These are phyloP conservation scores for Fusarium pseudonygamai DNA, from an alignment of 2,329 filamentous ascomycete species.

Conservation along the genomic window DNA sequence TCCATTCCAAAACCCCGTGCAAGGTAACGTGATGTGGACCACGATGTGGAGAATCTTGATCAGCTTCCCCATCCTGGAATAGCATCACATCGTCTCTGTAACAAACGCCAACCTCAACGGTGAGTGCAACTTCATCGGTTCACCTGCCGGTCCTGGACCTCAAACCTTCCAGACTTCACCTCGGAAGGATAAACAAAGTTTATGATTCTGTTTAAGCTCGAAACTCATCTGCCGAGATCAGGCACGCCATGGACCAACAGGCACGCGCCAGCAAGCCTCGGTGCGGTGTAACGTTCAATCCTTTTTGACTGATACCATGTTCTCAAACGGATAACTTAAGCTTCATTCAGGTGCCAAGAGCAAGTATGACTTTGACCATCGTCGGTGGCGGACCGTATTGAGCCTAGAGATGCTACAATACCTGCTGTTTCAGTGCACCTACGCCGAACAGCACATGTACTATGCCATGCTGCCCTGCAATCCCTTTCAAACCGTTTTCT, in stretches of 20 bases:
- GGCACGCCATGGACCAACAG: conserved; percentile 33
- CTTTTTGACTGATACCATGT: conserved; percentile 4
- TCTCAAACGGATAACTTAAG: conserved; percentile 17
- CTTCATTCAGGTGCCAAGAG: conserved; percentile 33
- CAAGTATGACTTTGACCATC: conserved; percentile 23
- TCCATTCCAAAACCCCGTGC: conserved; percentile 24
- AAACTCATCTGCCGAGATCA: conserved; percentile 30
- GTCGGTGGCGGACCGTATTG: conserved; percentile 33
- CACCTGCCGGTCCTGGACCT: neutral
- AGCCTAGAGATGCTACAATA: conserved; percentile 31
- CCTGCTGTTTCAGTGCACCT: conserved; percentile 30
- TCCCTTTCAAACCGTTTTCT: conserved; percentile 24
- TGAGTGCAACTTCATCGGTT: conserved; percentile 21
- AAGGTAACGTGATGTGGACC: conserved; percentile 36
- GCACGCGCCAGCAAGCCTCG: conserved; percentile 29
- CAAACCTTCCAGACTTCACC: conserved; percentile 15
- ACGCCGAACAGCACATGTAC: conserved; percentile 18
- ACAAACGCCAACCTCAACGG: conserved; percentile 35
- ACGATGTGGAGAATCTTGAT: conserved; percentile 10
- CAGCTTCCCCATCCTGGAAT: conserved; percentile 16
- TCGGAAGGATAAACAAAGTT: conserved; percentile 13
- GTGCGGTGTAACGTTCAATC: conserved; percentile 13
- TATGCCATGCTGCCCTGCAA: conserved; percentile 17
- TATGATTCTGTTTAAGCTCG: conserved; percentile 11
- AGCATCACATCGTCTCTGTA: conserved; percentile 21